Conservation (phyloP, 257 asterid species). For the Rubia yunnanensis region DNA sequence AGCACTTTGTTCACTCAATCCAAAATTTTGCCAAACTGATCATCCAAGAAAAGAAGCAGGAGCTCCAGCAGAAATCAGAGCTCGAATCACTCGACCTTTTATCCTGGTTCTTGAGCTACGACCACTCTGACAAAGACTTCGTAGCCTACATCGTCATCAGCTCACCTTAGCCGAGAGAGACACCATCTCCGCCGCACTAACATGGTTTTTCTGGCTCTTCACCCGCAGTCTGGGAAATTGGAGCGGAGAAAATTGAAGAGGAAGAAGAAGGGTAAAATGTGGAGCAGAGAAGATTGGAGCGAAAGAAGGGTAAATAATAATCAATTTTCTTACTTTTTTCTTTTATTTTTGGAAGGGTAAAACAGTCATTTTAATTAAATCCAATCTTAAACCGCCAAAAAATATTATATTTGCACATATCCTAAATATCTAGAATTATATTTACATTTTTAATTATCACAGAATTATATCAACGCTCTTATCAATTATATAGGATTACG, state of each 20-base stretch:
- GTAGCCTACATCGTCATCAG: constrained; percentile 48
- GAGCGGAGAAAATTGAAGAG: constrained; percentile 25
- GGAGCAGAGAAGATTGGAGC: too few relatives aligned
- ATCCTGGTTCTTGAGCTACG: constrained; percentile 43
- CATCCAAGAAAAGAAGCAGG: constrained; percentile 30
- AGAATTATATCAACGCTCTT: too few relatives aligned
- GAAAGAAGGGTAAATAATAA: too few relatives aligned
- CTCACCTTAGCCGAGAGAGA: constrained; percentile 60
- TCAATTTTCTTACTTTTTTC: too few relatives aligned
- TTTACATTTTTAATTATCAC: too few relatives aligned
- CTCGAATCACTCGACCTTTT: constrained; percentile 36
- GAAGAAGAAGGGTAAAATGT: too few relatives aligned
- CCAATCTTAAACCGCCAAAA: too few relatives aligned
- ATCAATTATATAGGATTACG: too few relatives aligned
- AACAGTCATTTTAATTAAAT: too few relatives aligned
- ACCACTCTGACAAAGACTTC: constrained; percentile 38
- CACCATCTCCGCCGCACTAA: constrained; percentile 51
- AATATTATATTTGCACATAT: too few relatives aligned
- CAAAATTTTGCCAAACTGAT: constrained; percentile 40
- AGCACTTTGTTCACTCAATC: constrained; percentile 8
- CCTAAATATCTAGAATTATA: too few relatives aligned
- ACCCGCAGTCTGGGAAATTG: constrained; percentile 15
- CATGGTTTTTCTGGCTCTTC: constrained; percentile 63
- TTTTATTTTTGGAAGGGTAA: too few relatives aligned
- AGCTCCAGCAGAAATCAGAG: constrained; percentile 15